phyloP scores from a whole-genome alignment of 2,329 filamentous ascomycete species.

The Venturia effusa region DNA sequence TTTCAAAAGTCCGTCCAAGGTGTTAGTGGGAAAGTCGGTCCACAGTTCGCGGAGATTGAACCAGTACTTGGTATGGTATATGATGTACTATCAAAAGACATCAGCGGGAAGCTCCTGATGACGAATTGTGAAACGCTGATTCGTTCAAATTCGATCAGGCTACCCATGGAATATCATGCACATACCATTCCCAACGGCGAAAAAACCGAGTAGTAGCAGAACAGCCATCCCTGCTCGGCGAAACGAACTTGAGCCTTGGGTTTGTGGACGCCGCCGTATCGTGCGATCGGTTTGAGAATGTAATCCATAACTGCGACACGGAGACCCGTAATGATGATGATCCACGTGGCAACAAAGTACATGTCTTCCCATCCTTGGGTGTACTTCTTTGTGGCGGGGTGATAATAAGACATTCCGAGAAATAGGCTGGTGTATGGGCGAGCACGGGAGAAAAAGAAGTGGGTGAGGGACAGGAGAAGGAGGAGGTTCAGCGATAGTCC shows the following conservation, averaged over 20 bases:
- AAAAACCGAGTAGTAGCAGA: slow-evolving; percentile 71
- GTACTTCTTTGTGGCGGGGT: slow-evolving; percentile 57
- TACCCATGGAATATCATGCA: slow-evolving; percentile 14
- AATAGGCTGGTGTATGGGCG: slow-evolving; percentile 75
- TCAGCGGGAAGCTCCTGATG: not conserved
- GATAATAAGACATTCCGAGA: slow-evolving; percentile 77
- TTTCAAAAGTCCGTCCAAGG: slow-evolving; percentile 66
- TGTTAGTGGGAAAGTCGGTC: slow-evolving; percentile 72
- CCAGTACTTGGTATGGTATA: slow-evolving; percentile 67
- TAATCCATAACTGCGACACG: slow-evolving; percentile 83
- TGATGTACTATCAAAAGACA: slow-evolving; percentile 58
- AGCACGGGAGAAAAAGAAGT: slow-evolving; percentile 71
- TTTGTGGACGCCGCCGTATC: slow-evolving; percentile 59
- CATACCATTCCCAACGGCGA: slow-evolving; percentile 75
- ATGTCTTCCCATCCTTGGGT: slow-evolving; percentile 69
- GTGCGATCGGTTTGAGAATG: slow-evolving; percentile 67
- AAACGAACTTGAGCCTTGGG: slow-evolving; percentile 72
- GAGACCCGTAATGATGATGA: slow-evolving; percentile 77
- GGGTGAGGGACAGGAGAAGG: slow-evolving; percentile 69
- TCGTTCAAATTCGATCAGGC: slow-evolving; percentile 4
- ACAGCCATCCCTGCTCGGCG: slow-evolving; percentile 87
- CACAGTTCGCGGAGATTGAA: slow-evolving; percentile 69
- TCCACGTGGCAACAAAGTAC: slow-evolving; percentile 65
- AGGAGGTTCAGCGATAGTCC: slow-evolving; percentile 80
- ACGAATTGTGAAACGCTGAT: not conserved